phyloP scores from a whole-genome alignment of 192 early-diverging fungal genomes.

The Backusella morwellensis region DNA sequence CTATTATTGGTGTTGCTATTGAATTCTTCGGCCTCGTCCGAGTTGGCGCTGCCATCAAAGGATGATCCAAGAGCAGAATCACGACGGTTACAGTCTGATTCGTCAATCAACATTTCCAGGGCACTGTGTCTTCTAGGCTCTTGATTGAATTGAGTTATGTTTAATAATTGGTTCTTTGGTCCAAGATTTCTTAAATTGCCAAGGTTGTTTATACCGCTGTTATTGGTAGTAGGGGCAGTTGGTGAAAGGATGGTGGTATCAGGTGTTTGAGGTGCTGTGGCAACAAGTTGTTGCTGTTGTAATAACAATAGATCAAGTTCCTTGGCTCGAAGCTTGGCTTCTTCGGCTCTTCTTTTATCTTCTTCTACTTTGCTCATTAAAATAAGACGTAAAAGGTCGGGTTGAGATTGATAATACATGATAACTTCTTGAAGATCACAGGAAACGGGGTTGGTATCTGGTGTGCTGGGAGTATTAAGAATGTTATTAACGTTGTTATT shows the following conservation, averaged over 20 bases:
- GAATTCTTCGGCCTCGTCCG: constrained; percentile 17
- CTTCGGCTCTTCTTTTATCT: constrained; percentile 53
- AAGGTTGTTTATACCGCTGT: too few relatives aligned
- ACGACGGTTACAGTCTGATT: constrained; percentile 9
- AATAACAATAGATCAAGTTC: constrained; percentile 45
- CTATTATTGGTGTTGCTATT: background rate
- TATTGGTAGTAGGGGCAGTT: background rate
- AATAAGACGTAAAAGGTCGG: constrained; percentile 52
- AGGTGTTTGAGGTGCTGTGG: background rate
- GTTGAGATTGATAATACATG: constrained; percentile 43
- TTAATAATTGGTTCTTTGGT: background rate
- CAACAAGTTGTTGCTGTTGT: constrained; percentile 20
- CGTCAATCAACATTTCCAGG: background rate
- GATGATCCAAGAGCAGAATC: constrained; percentile 17
- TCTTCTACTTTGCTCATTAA: constrained; percentile 56
- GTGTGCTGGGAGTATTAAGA: background rate
- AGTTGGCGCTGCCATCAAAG: constrained; percentile 20
- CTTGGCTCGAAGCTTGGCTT: constrained; percentile 50
- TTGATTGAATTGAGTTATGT: background rate
- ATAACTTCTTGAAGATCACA: constrained; percentile 53
- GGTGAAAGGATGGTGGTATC: background rate
- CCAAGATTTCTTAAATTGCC: background rate
- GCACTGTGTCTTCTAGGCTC: constrained; percentile 7
- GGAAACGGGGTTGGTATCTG: constrained; percentile 4
- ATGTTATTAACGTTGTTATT: background rate